Evolutionary conservation across 2,329 filamentous ascomycete species (phyloP), one percentile per base, ranked within the genome.

Genomic region (Ambrosiella cleistominuta): DNA sequence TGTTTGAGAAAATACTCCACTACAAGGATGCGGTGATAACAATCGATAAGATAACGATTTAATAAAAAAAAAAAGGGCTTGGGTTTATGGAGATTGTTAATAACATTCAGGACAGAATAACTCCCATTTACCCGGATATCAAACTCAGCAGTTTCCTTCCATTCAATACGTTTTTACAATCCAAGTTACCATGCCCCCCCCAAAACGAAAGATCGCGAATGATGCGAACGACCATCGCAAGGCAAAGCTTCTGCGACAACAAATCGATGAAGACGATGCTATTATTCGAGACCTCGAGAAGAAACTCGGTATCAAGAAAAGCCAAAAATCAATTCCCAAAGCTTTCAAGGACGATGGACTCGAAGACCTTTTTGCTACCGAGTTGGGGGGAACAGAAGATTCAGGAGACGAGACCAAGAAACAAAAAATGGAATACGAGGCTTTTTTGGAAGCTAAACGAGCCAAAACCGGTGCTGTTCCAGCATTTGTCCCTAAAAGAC

Each of bases 211-310:
- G 44, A 42, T 44, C 8, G 54, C 42, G 7, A 45, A 40, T 15
- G 35, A 54, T 7, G 56, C 38, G 35, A 42, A 55, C 12, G 56
- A 57, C 51, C 37, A 39, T 19, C 59, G 59, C 38, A 58, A 53
- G 39, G 45, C 52, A 9, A 63, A 61, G n/a, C 36, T 56, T 7
- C 42, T 81, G n/a, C 80, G 76, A 65, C 77, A 83, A 2, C 81
- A 79, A 63, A 72, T 96, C 3, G 82, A 80, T 0, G 75, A 87
- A 61, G 91, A 98, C 60, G 89, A 97, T 65, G 86, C 82, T 1
- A 88, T 95, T 64, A 97, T 98, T 64, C 83, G 85, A 17, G 82
- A 82, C 2, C 73, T 96, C 38, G 93, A 98, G 71, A 89, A 84
- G 68, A 94, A 87, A 66, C 72, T 98, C 2, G 91, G 93, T 0